Percentiles rank a stretch among this genome's conserved stretches.
Evolutionary conservation across 2,329 filamentous ascomycete species (phyloP).

Genomic region (Trichophyton benhamiae): DNA sequence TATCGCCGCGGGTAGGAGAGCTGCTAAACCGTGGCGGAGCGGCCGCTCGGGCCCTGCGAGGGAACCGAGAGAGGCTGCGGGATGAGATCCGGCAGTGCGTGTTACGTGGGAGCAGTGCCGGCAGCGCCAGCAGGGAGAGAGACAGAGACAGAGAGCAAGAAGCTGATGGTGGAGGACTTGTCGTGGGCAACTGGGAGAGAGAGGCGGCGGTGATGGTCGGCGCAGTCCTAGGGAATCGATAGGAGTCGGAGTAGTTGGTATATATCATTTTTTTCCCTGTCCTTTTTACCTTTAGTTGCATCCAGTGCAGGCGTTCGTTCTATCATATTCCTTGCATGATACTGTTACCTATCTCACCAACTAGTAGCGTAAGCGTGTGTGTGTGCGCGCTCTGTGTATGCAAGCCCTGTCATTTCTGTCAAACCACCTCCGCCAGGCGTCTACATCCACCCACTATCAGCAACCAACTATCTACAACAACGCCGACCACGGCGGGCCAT

Average conservation of each 20-base stretch:
- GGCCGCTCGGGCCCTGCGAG: slow-evolving; percentile 64
- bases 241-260: background rate
- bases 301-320: background rate
- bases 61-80: slow-evolving; percentile 60
- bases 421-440: background rate
- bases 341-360: background rate
- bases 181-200: slow-evolving; percentile 59
- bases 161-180: slow-evolving; percentile 27
- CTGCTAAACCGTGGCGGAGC: slow-evolving; percentile 73
- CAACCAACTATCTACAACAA: too few species aligned
- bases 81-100: slow-evolving; percentile 77
- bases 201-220: slow-evolving; percentile 93
- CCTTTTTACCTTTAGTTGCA: too few species aligned
- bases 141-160: slow-evolving; percentile 31
- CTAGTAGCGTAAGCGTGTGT: background rate
- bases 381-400: background rate
- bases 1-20: slow-evolving; percentile 69
- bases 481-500: background rate
- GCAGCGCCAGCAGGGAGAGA: slow-evolving; percentile 31
- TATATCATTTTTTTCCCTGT: background rate
- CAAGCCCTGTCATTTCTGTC: background rate
- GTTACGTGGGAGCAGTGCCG: slow-evolving; percentile 52
- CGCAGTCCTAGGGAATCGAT: slow-evolving; percentile 46
- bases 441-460: too few species aligned
- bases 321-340: background rate